These are phyloP conservation scores for Conidiobolus incongruus DNA, from an alignment of 371 early-diverging fungal species.

Conservation along the genomic window DNA sequence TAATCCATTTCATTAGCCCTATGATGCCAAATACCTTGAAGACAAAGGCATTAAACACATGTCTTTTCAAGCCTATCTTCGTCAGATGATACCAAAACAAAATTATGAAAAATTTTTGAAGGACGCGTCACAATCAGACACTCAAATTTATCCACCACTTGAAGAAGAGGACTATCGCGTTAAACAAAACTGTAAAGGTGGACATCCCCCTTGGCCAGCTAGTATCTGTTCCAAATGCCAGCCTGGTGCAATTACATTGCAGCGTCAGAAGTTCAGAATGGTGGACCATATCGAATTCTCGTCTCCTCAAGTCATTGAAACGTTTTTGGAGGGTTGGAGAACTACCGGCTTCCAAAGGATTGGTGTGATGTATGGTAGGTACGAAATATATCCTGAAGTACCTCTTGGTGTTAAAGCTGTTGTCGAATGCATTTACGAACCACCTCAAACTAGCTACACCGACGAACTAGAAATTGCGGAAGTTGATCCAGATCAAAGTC, in stretches of 20 bases:
- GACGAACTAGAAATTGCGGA: slow-evolving; percentile 56
- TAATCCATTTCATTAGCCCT: slow-evolving; percentile 31
- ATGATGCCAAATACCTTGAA: slow-evolving; percentile 60
- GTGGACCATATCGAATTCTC: slow-evolving; percentile 98
- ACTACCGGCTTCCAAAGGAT: slow-evolving; percentile 73
- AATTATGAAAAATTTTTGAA: no score
- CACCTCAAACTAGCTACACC: slow-evolving; percentile 62
- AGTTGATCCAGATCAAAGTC: slow-evolving; percentile 23
- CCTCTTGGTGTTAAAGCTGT: slow-evolving; percentile 95
- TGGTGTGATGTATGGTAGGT: slow-evolving; percentile 87
- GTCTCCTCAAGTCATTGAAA: slow-evolving; percentile 56
- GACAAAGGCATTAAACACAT: slow-evolving; percentile 90
- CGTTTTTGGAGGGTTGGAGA: slow-evolving; percentile 77
- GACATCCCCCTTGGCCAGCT: slow-evolving; percentile 79
- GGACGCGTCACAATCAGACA: slow-evolving; percentile 15
- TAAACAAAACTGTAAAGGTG: slow-evolving; percentile 53
- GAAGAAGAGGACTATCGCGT: slow-evolving; percentile 65
- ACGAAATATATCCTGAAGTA: slow-evolving; percentile 76
- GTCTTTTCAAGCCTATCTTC: slow-evolving; percentile 84
- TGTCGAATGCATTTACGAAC: slow-evolving; percentile 90
- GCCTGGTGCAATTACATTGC: slow-evolving; percentile 79
- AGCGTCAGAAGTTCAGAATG: slow-evolving; percentile 82
- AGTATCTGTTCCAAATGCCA: slow-evolving; percentile 96
- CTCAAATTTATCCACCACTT: no score
- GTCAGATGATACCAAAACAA: slow-evolving; percentile 36